Evolutionary conservation across 2,329 filamentous ascomycete genomes (phyloP), one percentile per base, ranked within the genome.

Genomic region (Cladophialophora psammophila): DNA sequence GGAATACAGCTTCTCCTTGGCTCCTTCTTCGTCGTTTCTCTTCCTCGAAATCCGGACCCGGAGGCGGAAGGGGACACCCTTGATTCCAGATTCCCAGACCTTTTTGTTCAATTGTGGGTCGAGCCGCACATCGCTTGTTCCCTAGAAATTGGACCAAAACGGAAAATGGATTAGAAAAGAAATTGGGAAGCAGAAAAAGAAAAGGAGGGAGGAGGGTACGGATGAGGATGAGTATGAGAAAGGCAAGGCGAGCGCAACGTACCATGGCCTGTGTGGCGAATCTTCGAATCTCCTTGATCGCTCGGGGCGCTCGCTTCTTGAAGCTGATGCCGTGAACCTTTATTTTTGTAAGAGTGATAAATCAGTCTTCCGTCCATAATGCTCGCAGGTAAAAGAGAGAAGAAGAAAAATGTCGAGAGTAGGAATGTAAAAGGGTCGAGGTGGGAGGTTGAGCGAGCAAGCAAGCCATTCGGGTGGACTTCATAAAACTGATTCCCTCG

Each of bases 71-170:
- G 94, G 93, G 76, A 97, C 94, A 80, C 95, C 96, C 92, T 98
- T 99, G 88, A 99, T 90, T 84, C 95, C 95, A 80, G 91, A 87
- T 86, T 99, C 95, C 95, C 95, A 99, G 83, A 99, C 94, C 90
- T 99, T 98, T 92, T 99, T 99, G 91, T 99, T 99, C 80, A 99
- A 87, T 86, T 95, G 91, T 80, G 95, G 95, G 89, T 99, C 95
- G 81, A 99, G 86, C 78, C 95, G 95, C 85, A 99, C 95, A 82
- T 99, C 95, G 79, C 88, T 85, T 85, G 95, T 99, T 81, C 94
- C 94, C 95, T 99, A 76, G 68, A 60, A 31, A 50, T 32, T 18
- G 53, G 26, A 34, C 6, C 26, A 18, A 26, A 12, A 18, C 18
- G 18, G 50, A 40, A 13, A 26, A 36, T 15, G 9, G 26, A 3